Base-by-base conservation (phyloP, 129 eudicot species). In the Arctium minus region DNA sequence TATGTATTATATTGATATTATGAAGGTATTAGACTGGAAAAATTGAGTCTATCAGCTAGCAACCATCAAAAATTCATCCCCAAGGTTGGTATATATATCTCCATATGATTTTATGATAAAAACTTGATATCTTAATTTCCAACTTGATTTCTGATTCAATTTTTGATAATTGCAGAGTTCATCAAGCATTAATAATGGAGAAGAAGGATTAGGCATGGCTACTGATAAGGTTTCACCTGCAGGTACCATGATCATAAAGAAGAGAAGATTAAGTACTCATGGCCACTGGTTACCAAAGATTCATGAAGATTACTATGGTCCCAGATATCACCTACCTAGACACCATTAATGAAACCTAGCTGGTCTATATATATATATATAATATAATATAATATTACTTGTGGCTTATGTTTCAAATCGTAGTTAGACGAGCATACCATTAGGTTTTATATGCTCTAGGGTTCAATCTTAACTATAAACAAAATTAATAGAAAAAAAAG, bases 221-320 rank as follows among this genome's bases (percentile, higher is more conserved):
- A 85, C 80, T 44, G 81, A 74, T 69, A 75, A 72, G 33, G 37
- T 56, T 70, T 77, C 85, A 62, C 82, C 86, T 72, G 76, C 92
- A 92, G 91, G 91, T 91, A 91, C 77, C 50, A 84, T 60, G 68
- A n/a, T 79, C 70, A 46, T 64, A 80, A 80, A n/a, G 80, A 87
- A 78, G 86, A 86, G 87, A 67, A 79, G 81, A 75, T 70, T 82
- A 87, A 87, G 84, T 62, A 33, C 85, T 64, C 90, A 86, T 80
- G 42, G 15, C 46, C 89, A 86, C 74, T 87, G 80, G 90, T 84
- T 93, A 82, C 87, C 97, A 87, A 86, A 83, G 42, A 84, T 90
- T 79, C 90, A 92, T 84, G 93, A 90, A 88, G 94, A 89, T 84
- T 90, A 92, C 77, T 89, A 87, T 80, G 94, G 94, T 74, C 97